These are phyloP conservation scores for Purpureocillium lavendulum DNA, from an alignment of 2,329 filamentous ascomycete species.

Conservation along the genomic window DNA sequence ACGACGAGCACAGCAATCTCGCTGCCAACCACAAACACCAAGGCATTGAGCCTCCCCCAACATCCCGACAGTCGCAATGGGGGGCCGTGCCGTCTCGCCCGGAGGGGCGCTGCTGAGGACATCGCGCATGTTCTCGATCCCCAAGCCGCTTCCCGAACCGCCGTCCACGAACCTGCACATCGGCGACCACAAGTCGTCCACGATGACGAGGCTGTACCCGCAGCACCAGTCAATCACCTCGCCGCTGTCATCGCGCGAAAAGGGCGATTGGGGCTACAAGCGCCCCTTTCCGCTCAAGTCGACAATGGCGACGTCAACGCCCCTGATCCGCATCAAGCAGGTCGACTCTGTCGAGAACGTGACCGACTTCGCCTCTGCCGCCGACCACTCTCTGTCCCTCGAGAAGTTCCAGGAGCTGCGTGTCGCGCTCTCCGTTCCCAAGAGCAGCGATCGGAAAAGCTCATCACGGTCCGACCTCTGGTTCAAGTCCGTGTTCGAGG, in stretches of 20 bases:
- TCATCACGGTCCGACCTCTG: conserved; percentile 13
- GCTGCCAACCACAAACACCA: conserved; percentile 11
- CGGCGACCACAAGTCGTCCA: conserved; percentile 26
- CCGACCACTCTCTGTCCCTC: conserved; percentile 72
- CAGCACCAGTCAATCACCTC: conserved; percentile 77
- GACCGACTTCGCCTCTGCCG: conserved; percentile 78
- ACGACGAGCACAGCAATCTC: background rate
- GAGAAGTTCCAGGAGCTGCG: conserved; percentile 81
- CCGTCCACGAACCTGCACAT: conserved; percentile 33
- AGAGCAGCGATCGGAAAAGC: conserved; percentile 11
- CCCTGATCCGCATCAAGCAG: conserved; percentile 65
- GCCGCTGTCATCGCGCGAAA: conserved; percentile 59
- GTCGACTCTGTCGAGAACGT: conserved; percentile 82
- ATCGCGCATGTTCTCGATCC: conserved; percentile 85
- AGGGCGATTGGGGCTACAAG: conserved; percentile 92
- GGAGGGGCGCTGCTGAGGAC: conserved; percentile 67
- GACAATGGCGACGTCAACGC: conserved; percentile 63
- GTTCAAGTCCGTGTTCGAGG: conserved; percentile 50
- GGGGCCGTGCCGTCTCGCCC: conserved; percentile 39
- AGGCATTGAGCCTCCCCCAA: conserved; percentile 20
- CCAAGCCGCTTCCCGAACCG: conserved; percentile 62
- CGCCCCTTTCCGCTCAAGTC: conserved; percentile 69
- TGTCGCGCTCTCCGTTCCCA: conserved; percentile 57
- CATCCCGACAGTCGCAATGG: conserved; percentile 21
- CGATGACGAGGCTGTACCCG: conserved; percentile 65